Base-by-base conservation (phyloP, 306 rosid genomes). In the Vigna angularis region DNA sequence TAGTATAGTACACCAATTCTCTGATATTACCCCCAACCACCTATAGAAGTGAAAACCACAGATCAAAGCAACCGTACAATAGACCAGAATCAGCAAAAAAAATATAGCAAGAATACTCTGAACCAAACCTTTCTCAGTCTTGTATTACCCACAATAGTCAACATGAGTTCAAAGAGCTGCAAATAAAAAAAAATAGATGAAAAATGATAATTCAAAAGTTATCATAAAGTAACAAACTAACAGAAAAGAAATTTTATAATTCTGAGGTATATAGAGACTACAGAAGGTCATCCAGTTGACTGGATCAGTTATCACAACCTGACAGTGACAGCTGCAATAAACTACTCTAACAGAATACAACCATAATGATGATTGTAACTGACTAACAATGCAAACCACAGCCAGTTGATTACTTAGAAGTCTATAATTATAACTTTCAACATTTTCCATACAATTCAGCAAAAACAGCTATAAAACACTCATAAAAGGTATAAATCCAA, bases 111-210 rank as follows among this genome's bases (percentile, higher is more conserved):
- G 69, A 66, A 66, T 58, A 73, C 17, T 76, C 71, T 44, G 49
- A 49, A 51, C 73, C 85, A 53, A 66, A 92, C 98, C 98, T 89
- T 86, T 72, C 79, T 86, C 69, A 94, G 70, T 79, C 89, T 91
- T 66, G 88, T 52, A 73, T 88, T 90, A 73, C 97, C 91, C 69
- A 89, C 85, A 22, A 92, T 86, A 61, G 97, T 94, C 92, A 90
- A 65, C 77, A 94, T 89, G 85, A 94, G 89, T 92, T 94, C 98
- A 85, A 94, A 92, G 57, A 94, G 83, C 98, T 94, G 97, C 26
- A 79, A 34, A 77, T 42, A 47, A 67, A 75, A 83, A 74, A 77
- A 83, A 40, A 59, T 18, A 74, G 69, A 68, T 55, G 72, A 62
- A 36, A 77, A 58, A 75, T 32, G 12, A 81, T 44, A 78, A 51